A percentile compares a stretch with the other conserved stretches of the same genome.
phyloP scores from a whole-genome alignment of 768 basidiomycete species.

The Austroboletus eburneus region DNA sequence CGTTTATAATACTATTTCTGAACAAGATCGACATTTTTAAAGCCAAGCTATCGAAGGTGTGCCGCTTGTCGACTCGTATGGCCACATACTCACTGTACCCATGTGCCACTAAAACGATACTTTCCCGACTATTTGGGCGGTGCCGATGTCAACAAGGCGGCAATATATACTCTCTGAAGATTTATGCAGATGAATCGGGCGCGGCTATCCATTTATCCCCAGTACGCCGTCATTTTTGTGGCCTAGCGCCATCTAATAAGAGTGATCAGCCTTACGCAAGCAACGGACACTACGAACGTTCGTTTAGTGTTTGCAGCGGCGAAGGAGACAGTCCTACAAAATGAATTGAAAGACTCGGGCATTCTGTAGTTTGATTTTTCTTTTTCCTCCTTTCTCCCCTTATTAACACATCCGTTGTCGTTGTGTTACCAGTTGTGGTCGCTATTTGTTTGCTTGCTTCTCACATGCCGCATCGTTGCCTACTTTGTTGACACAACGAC shows the following conservation, averaged over 20 bases:
- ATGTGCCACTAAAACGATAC: constrained; percentile 73
- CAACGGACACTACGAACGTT: constrained; percentile 85
- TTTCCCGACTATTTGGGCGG: constrained; percentile 91
- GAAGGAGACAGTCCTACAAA: constrained; percentile 91
- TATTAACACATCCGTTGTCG: background rate
- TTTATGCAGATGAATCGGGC: constrained; percentile 92
- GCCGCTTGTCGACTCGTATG: background rate
- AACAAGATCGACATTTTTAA: constrained; percentile 80
- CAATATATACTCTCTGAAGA: constrained; percentile 91
- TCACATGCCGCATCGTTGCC: background rate
- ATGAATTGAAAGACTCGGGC: constrained; percentile 80
- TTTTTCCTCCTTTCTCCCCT: background rate
- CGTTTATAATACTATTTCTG: constrained; percentile 62
- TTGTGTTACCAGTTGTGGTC: constrained; percentile 10
- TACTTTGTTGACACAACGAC: background rate
- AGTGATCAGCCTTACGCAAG: constrained; percentile 65
- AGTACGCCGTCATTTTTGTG: constrained; percentile 49
- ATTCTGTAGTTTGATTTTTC: constrained; percentile 49
- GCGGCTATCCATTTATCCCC: constrained; percentile 83
- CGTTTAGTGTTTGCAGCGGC: constrained; percentile 80
- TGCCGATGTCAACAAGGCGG: constrained; percentile 87
- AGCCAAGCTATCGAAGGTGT: constrained; percentile 57
- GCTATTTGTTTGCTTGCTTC: constrained; percentile 26
- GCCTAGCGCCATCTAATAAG: background rate
- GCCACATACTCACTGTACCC: background rate